These are phyloP conservation scores for Castanea mollissima DNA, from an alignment of 306 rosid species.

Conservation along the genomic window DNA sequence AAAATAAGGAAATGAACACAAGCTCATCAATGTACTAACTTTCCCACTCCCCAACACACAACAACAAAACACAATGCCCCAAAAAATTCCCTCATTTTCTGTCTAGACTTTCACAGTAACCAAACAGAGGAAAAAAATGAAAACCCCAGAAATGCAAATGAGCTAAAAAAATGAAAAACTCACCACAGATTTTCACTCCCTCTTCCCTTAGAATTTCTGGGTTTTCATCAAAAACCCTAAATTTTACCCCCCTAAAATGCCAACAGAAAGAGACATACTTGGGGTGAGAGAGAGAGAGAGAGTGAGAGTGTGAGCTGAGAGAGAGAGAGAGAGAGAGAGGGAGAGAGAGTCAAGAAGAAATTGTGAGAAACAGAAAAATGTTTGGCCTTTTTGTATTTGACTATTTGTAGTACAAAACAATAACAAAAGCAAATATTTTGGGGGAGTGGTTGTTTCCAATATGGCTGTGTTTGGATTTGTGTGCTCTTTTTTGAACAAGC, in stretches of 20 bases:
- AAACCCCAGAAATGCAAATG: slow-evolving; percentile 2
- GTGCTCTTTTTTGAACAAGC: background rate
- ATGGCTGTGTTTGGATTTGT: no score
- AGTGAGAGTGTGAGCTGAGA: background rate
- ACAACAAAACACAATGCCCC: background rate
- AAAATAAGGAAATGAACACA: background rate
- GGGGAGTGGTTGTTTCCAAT: no score
- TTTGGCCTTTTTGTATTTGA: no score
- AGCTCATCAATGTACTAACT: background rate
- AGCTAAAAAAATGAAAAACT: background rate
- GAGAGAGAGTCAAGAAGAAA: no score
- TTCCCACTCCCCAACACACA: background rate
- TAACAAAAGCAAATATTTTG: no score
- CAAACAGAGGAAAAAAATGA: background rate
- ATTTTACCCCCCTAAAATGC: slow-evolving; percentile 4
- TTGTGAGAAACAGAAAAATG: no score
- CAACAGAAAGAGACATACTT: background rate
- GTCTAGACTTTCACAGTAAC: slow-evolving; percentile 12
- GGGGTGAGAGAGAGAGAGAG: background rate
- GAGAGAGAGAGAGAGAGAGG: background rate
- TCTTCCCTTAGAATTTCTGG: background rate
- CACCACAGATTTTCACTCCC: slow-evolving; percentile 11
- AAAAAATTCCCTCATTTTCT: background rate
- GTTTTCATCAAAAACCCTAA: slow-evolving; percentile 11
- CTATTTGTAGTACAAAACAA: no score